Percentiles rank a stretch among this genome's conserved stretches.
phyloP scores from a whole-genome alignment of 192 early-diverging fungal species.

The Chytriomyces sp. region DNA sequence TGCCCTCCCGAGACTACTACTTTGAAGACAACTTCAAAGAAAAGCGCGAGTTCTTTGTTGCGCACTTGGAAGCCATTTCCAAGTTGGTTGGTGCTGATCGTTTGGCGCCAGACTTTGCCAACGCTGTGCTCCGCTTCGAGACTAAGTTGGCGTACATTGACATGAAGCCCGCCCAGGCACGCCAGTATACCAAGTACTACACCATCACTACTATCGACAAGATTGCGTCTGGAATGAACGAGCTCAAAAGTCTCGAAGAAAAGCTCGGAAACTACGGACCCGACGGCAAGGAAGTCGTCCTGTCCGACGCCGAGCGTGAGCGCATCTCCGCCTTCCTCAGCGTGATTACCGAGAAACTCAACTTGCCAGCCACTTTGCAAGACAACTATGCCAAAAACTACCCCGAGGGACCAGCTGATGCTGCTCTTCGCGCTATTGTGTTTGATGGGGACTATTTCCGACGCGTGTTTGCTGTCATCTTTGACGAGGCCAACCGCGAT shows the following conservation, averaged over 20 bases:
- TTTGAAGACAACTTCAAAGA: constrained; percentile 25
- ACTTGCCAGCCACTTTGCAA: constrained; percentile 1
- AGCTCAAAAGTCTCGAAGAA: constrained; percentile 8
- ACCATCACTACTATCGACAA: not conserved
- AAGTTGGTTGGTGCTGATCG: constrained; percentile 15
- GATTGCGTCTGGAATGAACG: constrained; percentile 16
- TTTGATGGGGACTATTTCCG: constrained; percentile 31
- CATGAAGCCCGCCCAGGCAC: constrained; percentile 7
- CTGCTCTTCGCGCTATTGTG: constrained; percentile 1
- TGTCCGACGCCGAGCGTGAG: not conserved
- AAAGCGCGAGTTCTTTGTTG: constrained; percentile 4
- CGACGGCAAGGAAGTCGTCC: not conserved
- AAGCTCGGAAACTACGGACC: constrained; percentile 22
- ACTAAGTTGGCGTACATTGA: constrained; percentile 20
- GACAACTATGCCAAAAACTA: constrained; percentile 21
- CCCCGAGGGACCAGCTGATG: constrained; percentile 6
- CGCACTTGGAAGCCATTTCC: constrained; percentile 1
- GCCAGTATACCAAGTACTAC: constrained; percentile 27
- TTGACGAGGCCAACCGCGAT: constrained; percentile 22
- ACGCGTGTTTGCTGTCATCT: constrained; percentile 13
- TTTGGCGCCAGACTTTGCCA: constrained; percentile 19
- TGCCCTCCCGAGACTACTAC: constrained; percentile 29
- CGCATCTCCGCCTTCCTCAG: constrained; percentile 20
- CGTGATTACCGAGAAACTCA: not conserved
- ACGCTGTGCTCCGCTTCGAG: constrained; percentile 22